Conservation (phyloP, 139 green algal genomes). For the Tetradesmus lagerheimii region DNA sequence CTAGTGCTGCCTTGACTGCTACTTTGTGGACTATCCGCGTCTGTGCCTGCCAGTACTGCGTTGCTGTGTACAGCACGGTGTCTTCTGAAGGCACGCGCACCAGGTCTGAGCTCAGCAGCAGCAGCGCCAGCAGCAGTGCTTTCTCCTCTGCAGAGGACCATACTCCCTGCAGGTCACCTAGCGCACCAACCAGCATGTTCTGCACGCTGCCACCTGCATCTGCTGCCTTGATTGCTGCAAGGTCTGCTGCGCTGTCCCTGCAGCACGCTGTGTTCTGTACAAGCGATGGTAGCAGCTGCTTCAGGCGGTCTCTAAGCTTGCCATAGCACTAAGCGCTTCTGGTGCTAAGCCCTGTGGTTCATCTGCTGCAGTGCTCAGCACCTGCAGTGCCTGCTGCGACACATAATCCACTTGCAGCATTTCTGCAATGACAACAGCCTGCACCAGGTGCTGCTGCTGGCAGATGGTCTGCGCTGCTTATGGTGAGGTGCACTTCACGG, state of each 20-base stretch:
- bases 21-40: no score
- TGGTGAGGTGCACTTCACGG: background rate
- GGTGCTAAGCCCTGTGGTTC: background rate
- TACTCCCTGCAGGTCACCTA: background rate
- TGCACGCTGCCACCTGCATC: background rate
- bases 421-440: background rate
- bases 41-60: background rate
- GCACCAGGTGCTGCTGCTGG: constrained; percentile 12
- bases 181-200: background rate
- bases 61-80: background rate
- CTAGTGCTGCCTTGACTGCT: background rate
- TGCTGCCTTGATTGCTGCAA: background rate
- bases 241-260: background rate
- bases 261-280: background rate
- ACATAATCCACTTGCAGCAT: background rate
- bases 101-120: background rate
- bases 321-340: background rate
- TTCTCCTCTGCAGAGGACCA: background rate
- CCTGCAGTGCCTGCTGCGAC: background rate
- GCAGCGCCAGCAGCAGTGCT: background rate
- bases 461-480: background rate
- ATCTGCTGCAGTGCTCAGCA: background rate
- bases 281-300: background rate
- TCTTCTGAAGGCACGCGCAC: background rate
- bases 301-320: background rate